These are phyloP conservation scores for Ganoderma sinense DNA, from an alignment of 1,284 basidiomycete genomes.

Conservation along the genomic window DNA sequence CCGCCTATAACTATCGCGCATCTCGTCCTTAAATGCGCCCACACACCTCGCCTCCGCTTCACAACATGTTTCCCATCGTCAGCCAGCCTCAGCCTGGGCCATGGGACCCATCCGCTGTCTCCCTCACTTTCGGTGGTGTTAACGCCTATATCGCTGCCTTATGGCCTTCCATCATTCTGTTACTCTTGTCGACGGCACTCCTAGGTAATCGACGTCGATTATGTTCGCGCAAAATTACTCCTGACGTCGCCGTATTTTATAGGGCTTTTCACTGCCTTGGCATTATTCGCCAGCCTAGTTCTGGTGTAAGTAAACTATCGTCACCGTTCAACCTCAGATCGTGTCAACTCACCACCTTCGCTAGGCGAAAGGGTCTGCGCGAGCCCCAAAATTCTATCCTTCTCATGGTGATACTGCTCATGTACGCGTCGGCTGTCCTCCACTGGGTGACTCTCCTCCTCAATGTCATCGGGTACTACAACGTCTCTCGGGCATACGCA, in stretches of 20 bases:
- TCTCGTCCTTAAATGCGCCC: not conserved
- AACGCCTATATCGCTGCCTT: not conserved
- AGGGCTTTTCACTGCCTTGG: not conserved
- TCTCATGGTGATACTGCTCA: not conserved
- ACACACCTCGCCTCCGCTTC: not conserved
- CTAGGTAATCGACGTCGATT: not conserved
- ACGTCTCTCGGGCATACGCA: conserved; percentile 4
- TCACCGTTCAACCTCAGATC: no score
- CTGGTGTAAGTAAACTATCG: not conserved
- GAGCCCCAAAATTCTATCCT: not conserved
- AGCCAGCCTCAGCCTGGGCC: not conserved
- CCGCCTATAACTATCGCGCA: not conserved
- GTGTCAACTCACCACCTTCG: not conserved
- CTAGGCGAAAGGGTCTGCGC: not conserved
- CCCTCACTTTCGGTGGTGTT: not conserved
- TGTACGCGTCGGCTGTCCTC: conserved; percentile 5
- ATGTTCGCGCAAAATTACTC: not conserved
- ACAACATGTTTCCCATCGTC: not conserved
- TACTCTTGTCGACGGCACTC: not conserved
- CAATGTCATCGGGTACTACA: conserved; percentile 7
- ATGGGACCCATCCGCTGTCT: not conserved
- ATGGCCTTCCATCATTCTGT: not conserved
- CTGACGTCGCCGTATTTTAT: not conserved
- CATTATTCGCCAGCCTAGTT: not conserved
- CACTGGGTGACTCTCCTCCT: conserved; percentile 6